These are phyloP conservation scores for Coprinopsis sp. DNA, from an alignment of 768 basidiomycete species.

Conservation along the genomic window DNA sequence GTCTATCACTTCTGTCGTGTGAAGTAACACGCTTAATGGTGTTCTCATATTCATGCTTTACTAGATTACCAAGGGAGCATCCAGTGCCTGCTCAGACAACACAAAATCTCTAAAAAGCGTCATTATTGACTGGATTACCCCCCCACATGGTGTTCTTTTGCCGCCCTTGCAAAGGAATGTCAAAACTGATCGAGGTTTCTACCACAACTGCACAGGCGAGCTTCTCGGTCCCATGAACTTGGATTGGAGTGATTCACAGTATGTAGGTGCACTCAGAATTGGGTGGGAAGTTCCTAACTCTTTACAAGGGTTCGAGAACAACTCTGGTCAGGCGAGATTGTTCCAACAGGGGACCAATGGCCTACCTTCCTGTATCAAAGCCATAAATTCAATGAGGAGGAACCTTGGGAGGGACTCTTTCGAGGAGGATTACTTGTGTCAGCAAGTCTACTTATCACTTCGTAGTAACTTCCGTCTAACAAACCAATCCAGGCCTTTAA, in stretches of 20 bases:
- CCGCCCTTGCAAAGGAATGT: not conserved
- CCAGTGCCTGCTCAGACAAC: not conserved
- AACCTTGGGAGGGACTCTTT: not conserved
- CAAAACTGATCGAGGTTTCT: not conserved
- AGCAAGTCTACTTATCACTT: not conserved
- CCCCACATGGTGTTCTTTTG: not conserved
- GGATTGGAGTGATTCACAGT: not conserved
- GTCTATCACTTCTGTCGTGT: not conserved
- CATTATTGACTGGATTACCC: conserved; percentile 1
- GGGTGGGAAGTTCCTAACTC: not conserved
- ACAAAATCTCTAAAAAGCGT: not conserved
- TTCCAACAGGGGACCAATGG: not conserved
- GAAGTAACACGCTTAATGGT: too few species aligned
- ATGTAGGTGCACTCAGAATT: not conserved
- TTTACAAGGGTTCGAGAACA: not conserved
- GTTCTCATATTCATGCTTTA: too few species aligned
- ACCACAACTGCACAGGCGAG: not conserved
- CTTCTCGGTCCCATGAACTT: not conserved
- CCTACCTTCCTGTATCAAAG: not conserved
- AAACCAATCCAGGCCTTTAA: not conserved
- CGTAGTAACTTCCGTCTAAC: not conserved
- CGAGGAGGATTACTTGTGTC: not conserved
- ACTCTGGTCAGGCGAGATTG: not conserved
- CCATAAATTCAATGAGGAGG: not conserved
- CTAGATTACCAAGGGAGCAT: not conserved